These are phyloP conservation scores for Bacterosira constricta DNA, from an alignment of 108 stramenopile species.

Conservation along the genomic window DNA sequence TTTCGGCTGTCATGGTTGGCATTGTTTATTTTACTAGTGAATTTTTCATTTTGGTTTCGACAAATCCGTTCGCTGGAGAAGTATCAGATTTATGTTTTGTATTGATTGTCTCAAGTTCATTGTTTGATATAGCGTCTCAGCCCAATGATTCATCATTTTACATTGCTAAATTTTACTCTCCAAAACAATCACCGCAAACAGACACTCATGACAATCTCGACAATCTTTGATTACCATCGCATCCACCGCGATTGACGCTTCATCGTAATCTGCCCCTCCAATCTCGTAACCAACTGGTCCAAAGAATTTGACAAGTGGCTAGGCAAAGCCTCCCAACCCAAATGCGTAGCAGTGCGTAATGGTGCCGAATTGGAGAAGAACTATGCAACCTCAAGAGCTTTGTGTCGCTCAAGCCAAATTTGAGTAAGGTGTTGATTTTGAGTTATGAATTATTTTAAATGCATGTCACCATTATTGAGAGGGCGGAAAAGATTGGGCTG, in stretches of 20 bases:
- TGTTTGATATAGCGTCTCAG: too few species aligned
- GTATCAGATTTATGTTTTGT: too few species aligned
- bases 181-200: conserved; percentile 27
- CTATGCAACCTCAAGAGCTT: conserved; percentile 47
- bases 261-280: conserved; percentile 86
- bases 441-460: conserved; percentile 80
- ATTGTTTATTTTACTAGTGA: too few species aligned
- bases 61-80: too few species aligned
- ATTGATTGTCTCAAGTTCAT: too few species aligned
- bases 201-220: conserved; percentile 88
- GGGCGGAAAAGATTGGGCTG: conserved; percentile 57
- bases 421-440: conserved; percentile 67
- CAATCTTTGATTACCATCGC: conserved; percentile 63
- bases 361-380: conserved; percentile 66
- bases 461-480: conserved; percentile 23
- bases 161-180: too few species aligned
- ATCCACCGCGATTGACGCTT: conserved; percentile 51
- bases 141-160: too few species aligned
- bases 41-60: too few species aligned
- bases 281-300: conserved; percentile 86
- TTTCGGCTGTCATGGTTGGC: too few species aligned
- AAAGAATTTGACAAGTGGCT: conserved; percentile 90
- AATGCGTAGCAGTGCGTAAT: conserved; percentile 64
- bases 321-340: conserved; percentile 76
- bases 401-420: conserved; percentile 25